Percentiles rank a stretch among this genome's conserved stretches.
Evolutionary conservation across 2,329 filamentous ascomycete genomes (phyloP).

Genomic region (Neodidymelliopsis sp.): DNA sequence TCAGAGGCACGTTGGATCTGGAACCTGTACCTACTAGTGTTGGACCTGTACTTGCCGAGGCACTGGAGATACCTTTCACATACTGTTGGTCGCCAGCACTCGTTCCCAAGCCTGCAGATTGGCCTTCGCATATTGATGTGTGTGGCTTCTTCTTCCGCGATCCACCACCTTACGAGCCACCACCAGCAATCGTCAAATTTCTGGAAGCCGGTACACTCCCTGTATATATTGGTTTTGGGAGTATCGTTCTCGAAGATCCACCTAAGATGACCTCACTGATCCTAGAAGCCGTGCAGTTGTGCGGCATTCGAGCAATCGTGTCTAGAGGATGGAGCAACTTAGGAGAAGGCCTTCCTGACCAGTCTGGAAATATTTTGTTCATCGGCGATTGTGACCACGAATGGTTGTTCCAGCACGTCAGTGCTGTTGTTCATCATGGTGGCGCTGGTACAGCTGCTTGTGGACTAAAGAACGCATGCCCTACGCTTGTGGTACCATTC

Average conservation of each 20-base stretch:
- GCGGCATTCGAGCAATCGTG: constrained; percentile 57
- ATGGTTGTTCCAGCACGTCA: constrained; percentile 82
- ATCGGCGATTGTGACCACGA: constrained; percentile 80
- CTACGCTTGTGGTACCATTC: constrained; percentile 82
- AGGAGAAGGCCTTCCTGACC: constrained; percentile 10
- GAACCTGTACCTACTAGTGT: constrained; percentile 48
- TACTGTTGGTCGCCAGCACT: constrained; percentile 56
- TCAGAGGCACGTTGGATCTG: constrained; percentile 50
- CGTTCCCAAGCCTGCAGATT: constrained; percentile 29
- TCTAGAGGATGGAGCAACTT: constrained; percentile 61
- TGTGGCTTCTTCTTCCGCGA: constrained; percentile 59
- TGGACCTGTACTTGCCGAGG: constrained; percentile 48
- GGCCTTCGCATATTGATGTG: constrained; percentile 29
- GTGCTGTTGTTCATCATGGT: constrained; percentile 82
- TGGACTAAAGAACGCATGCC: constrained; percentile 76
- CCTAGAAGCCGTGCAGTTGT: constrained; percentile 53
- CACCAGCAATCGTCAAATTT: constrained; percentile 52
- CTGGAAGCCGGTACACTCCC: constrained; percentile 59
- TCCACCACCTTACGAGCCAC: constrained; percentile 49
- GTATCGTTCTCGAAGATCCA: constrained; percentile 63
- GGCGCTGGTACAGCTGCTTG: constrained; percentile 87
- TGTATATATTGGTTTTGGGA: constrained; percentile 65
- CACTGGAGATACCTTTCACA: constrained; percentile 52
- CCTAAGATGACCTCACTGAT: constrained; percentile 54
- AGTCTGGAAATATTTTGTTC: constrained; percentile 55